phyloP scores from a whole-genome alignment of 495 filamentous ascomycete genomes.

The Chlorociboria aeruginascens region DNA sequence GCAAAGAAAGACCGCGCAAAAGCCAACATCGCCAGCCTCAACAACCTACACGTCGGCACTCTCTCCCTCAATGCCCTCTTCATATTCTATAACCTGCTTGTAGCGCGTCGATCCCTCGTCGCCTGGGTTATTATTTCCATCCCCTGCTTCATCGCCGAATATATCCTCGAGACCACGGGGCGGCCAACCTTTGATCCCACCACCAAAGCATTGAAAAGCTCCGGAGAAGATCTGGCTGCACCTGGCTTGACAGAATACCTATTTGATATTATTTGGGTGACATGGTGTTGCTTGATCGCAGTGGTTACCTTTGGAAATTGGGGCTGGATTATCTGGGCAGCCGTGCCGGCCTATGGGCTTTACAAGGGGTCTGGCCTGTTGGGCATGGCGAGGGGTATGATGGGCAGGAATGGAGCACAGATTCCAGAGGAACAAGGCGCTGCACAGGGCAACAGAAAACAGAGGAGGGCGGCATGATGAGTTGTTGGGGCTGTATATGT shows the following conservation, averaged over 20 bases:
- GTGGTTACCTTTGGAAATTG: constrained; percentile 61
- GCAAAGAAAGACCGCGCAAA: constrained; percentile 83
- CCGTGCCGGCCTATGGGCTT: constrained; percentile 57
- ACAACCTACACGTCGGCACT: constrained; percentile 67
- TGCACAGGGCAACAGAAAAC: constrained; percentile 36
- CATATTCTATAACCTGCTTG: constrained; percentile 49
- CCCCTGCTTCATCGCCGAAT: constrained; percentile 68
- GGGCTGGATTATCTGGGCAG: constrained; percentile 62
- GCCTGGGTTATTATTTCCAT: constrained; percentile 60
- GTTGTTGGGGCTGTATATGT: background rate
- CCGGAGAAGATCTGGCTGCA: constrained; percentile 82
- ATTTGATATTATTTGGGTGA: constrained; percentile 94
- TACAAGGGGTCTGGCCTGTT: constrained; percentile 59
- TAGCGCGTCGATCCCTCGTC: constrained; percentile 52
- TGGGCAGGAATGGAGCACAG: constrained; percentile 30
- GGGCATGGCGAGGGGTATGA: constrained; percentile 54
- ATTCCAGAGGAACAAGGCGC: constrained; percentile 22
- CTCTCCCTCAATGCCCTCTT: constrained; percentile 60
- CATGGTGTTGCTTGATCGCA: constrained; percentile 55
- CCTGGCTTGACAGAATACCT: constrained; percentile 91
- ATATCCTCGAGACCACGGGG: constrained; percentile 68
- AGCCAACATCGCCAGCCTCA: constrained; percentile 61
- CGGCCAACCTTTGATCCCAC: constrained; percentile 56
- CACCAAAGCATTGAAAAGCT: constrained; percentile 54
- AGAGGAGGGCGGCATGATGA: constrained; percentile 21